These are phyloP conservation scores for Pseudocercospora fuligena DNA, from an alignment of 2,329 filamentous ascomycete genomes.

Conservation along the genomic window DNA sequence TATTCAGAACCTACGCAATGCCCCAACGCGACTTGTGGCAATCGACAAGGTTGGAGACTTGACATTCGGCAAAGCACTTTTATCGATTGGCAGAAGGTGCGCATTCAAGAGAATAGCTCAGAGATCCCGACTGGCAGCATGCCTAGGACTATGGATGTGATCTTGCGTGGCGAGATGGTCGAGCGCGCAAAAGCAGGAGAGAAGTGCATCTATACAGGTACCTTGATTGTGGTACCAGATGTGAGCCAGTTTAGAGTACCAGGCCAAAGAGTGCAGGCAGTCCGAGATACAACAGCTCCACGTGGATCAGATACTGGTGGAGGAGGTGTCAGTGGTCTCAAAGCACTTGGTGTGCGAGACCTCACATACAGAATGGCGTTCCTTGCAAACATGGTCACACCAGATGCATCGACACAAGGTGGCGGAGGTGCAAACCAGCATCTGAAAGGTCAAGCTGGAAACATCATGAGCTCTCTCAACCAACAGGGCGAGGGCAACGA, in stretches of 20 bases:
- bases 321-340: conserved; percentile 83
- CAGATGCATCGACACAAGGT: conserved; percentile 75
- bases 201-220: conserved; percentile 97
- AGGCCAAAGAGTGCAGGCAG: conserved; percentile 79
- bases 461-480: conserved; percentile 84
- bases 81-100: conserved; percentile 98
- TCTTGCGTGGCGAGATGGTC: conserved; percentile 94
- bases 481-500: conserved; percentile 71
- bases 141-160: conserved; percentile 97
- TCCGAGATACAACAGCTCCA: conserved; percentile 77
- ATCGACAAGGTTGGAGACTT: conserved; percentile 91
- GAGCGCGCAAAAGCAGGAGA: conserved; percentile 96
- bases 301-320: conserved; percentile 78
- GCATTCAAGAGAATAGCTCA: conserved; percentile 96
- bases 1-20: conserved; percentile 98
- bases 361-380: conserved; percentile 96
- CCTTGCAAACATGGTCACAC: conserved; percentile 92
- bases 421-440: conserved; percentile 72
- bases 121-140: conserved; percentile 98
- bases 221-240: conserved; percentile 93
- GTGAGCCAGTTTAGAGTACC: conserved; percentile 93
- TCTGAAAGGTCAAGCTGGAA: conserved; percentile 73
- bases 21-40: conserved; percentile 83
- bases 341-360: conserved; percentile 90
- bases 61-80: conserved; percentile 97